Conservation (phyloP, 805 yeast genomes). For the Cyberlindnera misumaiensis region DNA sequence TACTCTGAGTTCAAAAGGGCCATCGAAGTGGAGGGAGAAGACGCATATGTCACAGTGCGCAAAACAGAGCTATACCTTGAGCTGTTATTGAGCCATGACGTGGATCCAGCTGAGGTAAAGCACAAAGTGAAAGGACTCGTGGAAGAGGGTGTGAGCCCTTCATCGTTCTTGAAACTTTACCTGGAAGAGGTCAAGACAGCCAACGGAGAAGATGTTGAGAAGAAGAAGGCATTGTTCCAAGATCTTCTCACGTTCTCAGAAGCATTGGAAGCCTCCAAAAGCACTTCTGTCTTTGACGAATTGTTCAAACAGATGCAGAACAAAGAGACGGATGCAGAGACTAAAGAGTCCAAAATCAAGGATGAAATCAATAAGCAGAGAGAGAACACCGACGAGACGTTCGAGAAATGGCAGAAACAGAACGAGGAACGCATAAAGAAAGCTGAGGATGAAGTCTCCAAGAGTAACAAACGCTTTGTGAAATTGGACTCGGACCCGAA, state of each 20-base stretch:
- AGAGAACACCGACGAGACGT: slow-evolving; percentile 7
- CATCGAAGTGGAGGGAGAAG: slow-evolving; percentile 11
- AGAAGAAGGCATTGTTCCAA: slow-evolving; percentile 8
- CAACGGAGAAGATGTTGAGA: slow-evolving; percentile 1
- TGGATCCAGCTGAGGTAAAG: slow-evolving; percentile 8
- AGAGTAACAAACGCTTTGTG: slow-evolving; percentile 15
- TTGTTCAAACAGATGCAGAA: slow-evolving; percentile 5
- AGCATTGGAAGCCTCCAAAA: slow-evolving; percentile 6
- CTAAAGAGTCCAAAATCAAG: slow-evolving; percentile 2
- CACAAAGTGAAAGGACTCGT: slow-evolving; percentile 9
- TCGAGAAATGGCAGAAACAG: slow-evolving; percentile 6
- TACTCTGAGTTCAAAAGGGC: slow-evolving; percentile 13
- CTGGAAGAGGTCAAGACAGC: slow-evolving; percentile 7
- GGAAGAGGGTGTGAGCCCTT: slow-evolving; percentile 10
- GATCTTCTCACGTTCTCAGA: slow-evolving; percentile 10
- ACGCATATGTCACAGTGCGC: slow-evolving; percentile 5
- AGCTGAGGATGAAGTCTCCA: slow-evolving; percentile 12
- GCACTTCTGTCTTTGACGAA: slow-evolving; percentile 10
- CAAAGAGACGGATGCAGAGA: not conserved
- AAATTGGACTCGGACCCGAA: slow-evolving; percentile 26
- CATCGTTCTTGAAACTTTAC: slow-evolving; percentile 13
- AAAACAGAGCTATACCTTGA: slow-evolving; percentile 13
- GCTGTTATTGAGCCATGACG: slow-evolving; percentile 8
- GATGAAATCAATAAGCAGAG: slow-evolving; percentile 8
- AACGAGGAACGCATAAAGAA: slow-evolving; percentile 16